Evolutionary conservation across 768 basidiomycete genomes (phyloP), one percentile per base, ranked within the genome.

Genomic region (Phylloporus sp.): DNA sequence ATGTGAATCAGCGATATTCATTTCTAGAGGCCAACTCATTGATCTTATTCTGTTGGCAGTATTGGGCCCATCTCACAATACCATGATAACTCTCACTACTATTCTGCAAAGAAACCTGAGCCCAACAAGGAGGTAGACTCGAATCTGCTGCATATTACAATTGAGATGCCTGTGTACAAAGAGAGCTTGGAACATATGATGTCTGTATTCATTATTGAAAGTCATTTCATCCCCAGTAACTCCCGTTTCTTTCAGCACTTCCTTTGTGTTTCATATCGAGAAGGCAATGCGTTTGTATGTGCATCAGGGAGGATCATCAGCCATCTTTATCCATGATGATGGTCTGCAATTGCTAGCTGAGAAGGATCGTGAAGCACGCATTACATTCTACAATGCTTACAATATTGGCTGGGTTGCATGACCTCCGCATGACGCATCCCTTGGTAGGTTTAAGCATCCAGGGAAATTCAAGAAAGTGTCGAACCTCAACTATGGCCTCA

Each of bases 391-490:
- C 60, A 76, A 76, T 13, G 72, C 75, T 34, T 79, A 83, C 60
- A 76, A 73, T 50, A 80, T 84, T 39, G 84, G 77, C 16, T 85
- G 78, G 73, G 78, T 82, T 45, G 79, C 83, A 20, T 74, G 83
- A 29, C 83, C 83, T 0, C 67, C 63, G 49, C 80, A 85, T 7
- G 22, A 36, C 1, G 48, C 54, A 0, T 38, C 59, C 6, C 48
- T 54, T 1, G 44, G 22, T 15, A 67, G 63, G 4, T 69, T 69
- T 49, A 72, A 68, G 16, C 70, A 73, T 28, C 66, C 86, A 0
- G 92, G 93, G 7, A 78, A 91, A 10, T 95, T 95, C 80, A 95
- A 95, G 76, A 95, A 95, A 66, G 91, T 91, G 2, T 86, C 84
- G 26, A 95, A 95, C 68, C 81, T 95, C 81, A 95, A 95, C 67